Conservation (phyloP, 768 basidiomycete species). For the Leccinum ochraceum region DNA sequence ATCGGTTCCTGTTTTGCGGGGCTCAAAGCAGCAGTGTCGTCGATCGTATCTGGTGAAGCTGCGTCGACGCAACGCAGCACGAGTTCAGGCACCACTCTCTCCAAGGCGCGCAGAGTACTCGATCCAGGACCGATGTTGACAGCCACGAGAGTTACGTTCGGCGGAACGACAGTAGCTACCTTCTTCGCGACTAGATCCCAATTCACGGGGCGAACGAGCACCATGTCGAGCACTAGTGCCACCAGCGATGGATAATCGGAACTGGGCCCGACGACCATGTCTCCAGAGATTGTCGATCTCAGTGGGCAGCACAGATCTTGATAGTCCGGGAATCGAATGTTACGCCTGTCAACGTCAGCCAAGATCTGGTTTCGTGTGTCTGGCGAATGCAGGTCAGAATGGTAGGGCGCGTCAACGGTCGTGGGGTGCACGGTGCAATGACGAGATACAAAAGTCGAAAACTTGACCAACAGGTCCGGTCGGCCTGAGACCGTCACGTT, state of each 20-base stretch:
- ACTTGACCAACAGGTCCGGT: constrained; percentile 49
- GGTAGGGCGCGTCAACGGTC: constrained; percentile 54
- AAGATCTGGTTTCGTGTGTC: constrained; percentile 43
- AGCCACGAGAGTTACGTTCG: constrained; percentile 31
- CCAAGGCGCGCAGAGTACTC: too few species aligned
- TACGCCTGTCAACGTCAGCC: constrained; percentile 43
- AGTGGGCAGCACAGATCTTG: constrained; percentile 49
- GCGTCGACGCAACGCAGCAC: too few species aligned
- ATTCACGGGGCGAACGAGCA: constrained; percentile 51
- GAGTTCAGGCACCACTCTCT: too few species aligned
- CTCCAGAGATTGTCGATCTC: constrained; percentile 47
- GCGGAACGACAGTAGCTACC: too few species aligned
- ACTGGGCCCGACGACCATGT: constrained; percentile 28
- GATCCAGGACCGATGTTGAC: constrained; percentile 48
- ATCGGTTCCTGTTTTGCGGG: constrained; percentile 48
- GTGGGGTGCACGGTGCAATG: constrained; percentile 43
- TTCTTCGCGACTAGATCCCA: constrained; percentile 43
- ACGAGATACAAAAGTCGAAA: constrained; percentile 40
- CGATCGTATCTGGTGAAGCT: neutral
- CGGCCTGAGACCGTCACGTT: constrained; percentile 60
- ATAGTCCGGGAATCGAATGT: constrained; percentile 52
- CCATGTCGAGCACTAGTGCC: constrained; percentile 39
- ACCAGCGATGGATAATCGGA: constrained; percentile 33
- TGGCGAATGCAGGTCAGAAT: constrained; percentile 33
- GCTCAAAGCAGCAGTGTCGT: neutral